phyloP scores from a whole-genome alignment of 345 rosid species.

The Eucalyptus cloeziana region DNA sequence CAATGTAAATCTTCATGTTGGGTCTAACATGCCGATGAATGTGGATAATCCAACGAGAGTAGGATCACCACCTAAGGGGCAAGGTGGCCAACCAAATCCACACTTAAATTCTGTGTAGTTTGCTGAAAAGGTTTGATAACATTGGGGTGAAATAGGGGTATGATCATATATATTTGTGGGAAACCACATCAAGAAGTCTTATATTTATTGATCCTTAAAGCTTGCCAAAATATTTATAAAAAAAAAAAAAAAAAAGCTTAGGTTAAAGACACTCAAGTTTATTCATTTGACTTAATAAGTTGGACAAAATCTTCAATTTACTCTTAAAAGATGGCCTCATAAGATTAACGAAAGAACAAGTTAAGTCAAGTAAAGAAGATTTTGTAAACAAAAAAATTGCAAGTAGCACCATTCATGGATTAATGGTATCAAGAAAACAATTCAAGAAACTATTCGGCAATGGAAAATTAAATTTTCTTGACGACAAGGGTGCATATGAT shows the following conservation, averaged over 20 bases:
- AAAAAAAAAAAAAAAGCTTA: background rate
- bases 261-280: background rate
- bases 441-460: background rate
- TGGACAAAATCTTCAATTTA: background rate
- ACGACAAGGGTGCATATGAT: background rate
- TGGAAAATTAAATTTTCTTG: background rate
- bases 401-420: background rate
- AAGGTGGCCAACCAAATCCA: background rate
- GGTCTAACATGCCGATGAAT: background rate
- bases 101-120: background rate
- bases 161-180: background rate
- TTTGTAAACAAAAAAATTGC: background rate
- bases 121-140: background rate
- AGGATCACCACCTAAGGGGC: background rate
- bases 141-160: background rate
- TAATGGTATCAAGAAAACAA: background rate
- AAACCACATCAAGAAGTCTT: background rate
- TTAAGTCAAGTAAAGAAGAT: background rate
- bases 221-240: background rate
- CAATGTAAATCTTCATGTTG: background rate
- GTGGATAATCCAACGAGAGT: background rate
- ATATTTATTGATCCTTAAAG: background rate
- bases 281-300: background rate
- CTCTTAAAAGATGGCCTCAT: background rate
- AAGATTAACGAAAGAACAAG: background rate